A percentile compares a stretch with the other conserved stretches of the same genome.
Conservation (phyloP, 345 rosid genomes). For the Pelargonium nanum region DNA sequence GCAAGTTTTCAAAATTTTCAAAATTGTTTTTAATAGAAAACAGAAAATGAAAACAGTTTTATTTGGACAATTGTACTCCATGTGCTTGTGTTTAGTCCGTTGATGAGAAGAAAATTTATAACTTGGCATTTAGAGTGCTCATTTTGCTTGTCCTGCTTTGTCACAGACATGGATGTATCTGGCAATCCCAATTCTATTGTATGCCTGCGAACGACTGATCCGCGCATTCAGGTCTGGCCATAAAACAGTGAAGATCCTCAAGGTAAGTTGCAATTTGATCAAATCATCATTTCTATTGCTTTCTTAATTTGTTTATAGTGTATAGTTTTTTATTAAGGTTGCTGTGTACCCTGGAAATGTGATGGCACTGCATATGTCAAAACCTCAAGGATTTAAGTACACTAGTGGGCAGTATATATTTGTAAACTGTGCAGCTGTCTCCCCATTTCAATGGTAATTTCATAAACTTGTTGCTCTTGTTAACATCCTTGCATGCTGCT, state of each 20-base stretch:
- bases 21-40: too few species aligned
- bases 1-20: too few species aligned
- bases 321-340: constrained; percentile 36
- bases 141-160: not conserved
- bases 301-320: not conserved
- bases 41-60: too few species aligned
- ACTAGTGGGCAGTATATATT: constrained; percentile 81
- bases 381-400: constrained; percentile 70
- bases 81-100: too few species aligned
- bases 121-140: too few species aligned
- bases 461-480: not conserved
- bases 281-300: not conserved
- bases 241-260: constrained; percentile 45
- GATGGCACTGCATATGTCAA: constrained; percentile 58
- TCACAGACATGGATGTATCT: constrained; percentile 87
- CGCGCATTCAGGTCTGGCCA: constrained; percentile 57
- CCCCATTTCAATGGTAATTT: constrained; percentile 68
- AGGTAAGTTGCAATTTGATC: too few species aligned
- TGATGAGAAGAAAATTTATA: too few species aligned
- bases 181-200: constrained; percentile 48
- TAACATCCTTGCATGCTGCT: not conserved
- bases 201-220: constrained; percentile 47
- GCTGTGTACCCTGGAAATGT: constrained; percentile 83
- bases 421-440: constrained; percentile 61
- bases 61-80: too few species aligned